Conservation (phyloP, 2,329 filamentous ascomycete genomes). For the Colletotrichum theobromicola region DNA sequence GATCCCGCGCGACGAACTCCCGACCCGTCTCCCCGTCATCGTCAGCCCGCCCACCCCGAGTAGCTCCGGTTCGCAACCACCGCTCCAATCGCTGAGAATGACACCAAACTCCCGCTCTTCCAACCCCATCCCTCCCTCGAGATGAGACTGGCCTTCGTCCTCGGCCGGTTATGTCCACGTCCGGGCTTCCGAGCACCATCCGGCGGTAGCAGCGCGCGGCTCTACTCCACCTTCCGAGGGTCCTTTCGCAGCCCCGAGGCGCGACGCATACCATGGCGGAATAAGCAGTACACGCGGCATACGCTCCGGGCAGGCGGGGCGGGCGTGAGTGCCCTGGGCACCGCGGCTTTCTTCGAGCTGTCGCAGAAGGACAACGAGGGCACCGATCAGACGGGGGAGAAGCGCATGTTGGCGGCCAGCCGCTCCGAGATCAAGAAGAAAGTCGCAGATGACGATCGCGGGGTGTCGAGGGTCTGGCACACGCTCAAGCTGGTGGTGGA, state of each 20-base stretch:
- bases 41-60: background rate
- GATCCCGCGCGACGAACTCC: background rate
- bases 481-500: constrained; percentile 72
- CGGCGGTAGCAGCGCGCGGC: constrained; percentile 21
- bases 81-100: constrained; percentile 23
- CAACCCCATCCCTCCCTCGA: constrained; percentile 29
- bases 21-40: background rate
- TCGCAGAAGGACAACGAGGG: constrained; percentile 59
- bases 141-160: constrained; percentile 51
- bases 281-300: constrained; percentile 26
- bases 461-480: constrained; percentile 62
- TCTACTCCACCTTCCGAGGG: constrained; percentile 17
- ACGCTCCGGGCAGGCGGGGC: constrained; percentile 45
- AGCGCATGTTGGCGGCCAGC: constrained; percentile 86
- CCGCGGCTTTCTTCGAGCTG: constrained; percentile 62
- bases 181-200: constrained; percentile 34
- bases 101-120: constrained; percentile 1
- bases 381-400: constrained; percentile 71
- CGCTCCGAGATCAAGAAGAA: constrained; percentile 76
- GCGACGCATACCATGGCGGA: constrained; percentile 30
- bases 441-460: constrained; percentile 65
- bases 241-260: constrained; percentile 10
- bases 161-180: constrained; percentile 50
- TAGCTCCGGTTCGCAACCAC: background rate
- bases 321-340: constrained; percentile 50